Base-by-base conservation (phyloP, 306 rosid species). In the Pueraria montana region DNA sequence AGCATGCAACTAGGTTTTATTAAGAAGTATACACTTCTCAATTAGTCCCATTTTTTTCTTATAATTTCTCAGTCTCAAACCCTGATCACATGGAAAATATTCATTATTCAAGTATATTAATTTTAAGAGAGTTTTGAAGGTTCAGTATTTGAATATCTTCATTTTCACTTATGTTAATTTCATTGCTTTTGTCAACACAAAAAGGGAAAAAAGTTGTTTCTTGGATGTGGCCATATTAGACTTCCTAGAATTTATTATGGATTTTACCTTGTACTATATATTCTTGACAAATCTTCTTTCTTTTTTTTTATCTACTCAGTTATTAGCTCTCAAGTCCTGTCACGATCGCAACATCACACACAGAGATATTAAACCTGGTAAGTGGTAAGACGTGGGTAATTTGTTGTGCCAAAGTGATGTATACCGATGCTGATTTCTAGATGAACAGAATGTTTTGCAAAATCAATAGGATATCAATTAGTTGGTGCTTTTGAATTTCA, bases 311-410 rank as follows among this genome's bases (percentile, higher is more conserved):
- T 83, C 72, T 85, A 34, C 73, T 83, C 93, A 93, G 99, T 85
- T 95, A 85, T 59, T 84, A 86, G 99, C 96, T 3, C 89, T 95
- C 76, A 95, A 95, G 91, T 89, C 98, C 66, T 95, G 98, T 83
- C 97, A 95, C 16, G 97, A 95, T 74, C 98, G 94, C 84, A 95
- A 92, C 85, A 91, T 93, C 82, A 95, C 97, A 81, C 99, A 95
- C 89, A 89, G 98, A 82, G 99, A 95, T 87, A 93, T 95, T 70
- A 95, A 95, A 92, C 99, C 98, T 76, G 99, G 99, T 95, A 88
- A 89, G 88, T 76, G 99, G 99, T 95, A 88, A 89, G 88, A 74
- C 71, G 18, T 65, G 72, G 68, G 18, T 77, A n/a, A 23, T 82
- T 50, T 63, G 46, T 86, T 78, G 63, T 56, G 24, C 45, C 32